Evolutionary conservation across 2,329 filamentous ascomycete genomes (phyloP).

Genomic region (Botryotinia narcissicola): DNA sequence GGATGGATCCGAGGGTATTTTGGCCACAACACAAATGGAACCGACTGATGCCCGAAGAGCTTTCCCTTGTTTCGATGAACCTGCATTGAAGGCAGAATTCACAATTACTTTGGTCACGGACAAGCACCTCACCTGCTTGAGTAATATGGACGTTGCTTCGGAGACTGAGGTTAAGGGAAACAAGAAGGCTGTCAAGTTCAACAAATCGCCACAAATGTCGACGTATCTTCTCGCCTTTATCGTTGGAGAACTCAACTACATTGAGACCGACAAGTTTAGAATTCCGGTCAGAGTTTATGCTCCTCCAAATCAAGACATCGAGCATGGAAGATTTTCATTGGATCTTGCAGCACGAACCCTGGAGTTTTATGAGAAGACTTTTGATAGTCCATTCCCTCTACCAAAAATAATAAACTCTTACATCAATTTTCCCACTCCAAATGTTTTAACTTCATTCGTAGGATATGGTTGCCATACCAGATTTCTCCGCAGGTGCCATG

Average conservation of each 20-base stretch:
- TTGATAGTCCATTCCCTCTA: conserved; percentile 80
- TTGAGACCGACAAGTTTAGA: conserved; percentile 88
- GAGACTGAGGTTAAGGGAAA: conserved; percentile 70
- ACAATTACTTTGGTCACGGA: conserved; percentile 89
- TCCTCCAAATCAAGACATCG: conserved; percentile 83
- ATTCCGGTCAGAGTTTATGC: conserved; percentile 93
- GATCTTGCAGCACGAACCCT: conserved; percentile 86
- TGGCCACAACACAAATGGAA: conserved; percentile 95
- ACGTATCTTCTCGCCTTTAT: conserved; percentile 95
- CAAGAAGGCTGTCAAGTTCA: conserved; percentile 83
- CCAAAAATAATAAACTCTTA: conserved; percentile 66
- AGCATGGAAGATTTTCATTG: conserved; percentile 86
- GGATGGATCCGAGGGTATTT: conserved; percentile 74
- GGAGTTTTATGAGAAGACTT: conserved; percentile 93
- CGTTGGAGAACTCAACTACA: conserved; percentile 88
- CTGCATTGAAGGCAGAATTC: conserved; percentile 88
- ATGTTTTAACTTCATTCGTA: conserved; percentile 10
- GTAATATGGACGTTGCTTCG: conserved; percentile 91
- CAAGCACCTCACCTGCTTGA: conserved; percentile 84
- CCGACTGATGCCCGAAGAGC: conserved; percentile 88
- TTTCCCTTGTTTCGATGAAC: conserved; percentile 96
- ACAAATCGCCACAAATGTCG: conserved; percentile 89
- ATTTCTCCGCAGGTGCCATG: conserved; percentile 92
- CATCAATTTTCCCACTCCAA: not conserved
- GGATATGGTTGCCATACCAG: conserved; percentile 92